Base-by-base conservation (phyloP, 1,284 basidiomycete genomes). In the Marasmius oreades region DNA sequence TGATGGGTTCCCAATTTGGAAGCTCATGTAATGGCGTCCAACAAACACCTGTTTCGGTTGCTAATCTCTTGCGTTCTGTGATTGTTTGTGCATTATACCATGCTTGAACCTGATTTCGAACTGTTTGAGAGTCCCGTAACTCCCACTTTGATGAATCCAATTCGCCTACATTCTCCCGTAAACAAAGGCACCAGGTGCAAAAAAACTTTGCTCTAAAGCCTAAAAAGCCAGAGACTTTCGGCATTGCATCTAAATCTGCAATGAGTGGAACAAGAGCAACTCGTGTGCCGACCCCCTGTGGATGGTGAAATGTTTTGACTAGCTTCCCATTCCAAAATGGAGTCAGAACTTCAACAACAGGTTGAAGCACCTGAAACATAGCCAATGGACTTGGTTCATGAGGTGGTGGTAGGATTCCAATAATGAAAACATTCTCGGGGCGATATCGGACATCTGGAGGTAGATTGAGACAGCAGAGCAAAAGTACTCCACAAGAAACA, bases 391-490 rank as follows among this genome's bases (percentile, higher is more conserved):
- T 28, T 22, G 62, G 60, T 39, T 47, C 46, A 12, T 51, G 18
- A 12, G 62, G 61, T 8, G 52, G 55, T 14, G 62, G 61, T n/a
- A 63, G 59, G 4, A 63, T 46, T 5, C 61, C 56, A 52, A 58
- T 51, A 39, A 62, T 46, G 50, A 63, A 63, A 5, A 53, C 44
- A 51, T 63, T 60, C 44, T 61, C 57, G 20, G 52, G 53, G 5
- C 42, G 26, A 22, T 54, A 56, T 4, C 53, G 31, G 14, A 60
- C 44, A n/a, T 59, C 54, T 1, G 34, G 24, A 12, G 54, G 52
- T 34, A 63, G 55, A 55, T 63, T 63, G 22, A 63, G 39, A 42
- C 60, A 63, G 44, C 46, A 56, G 5, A 62, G 50, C 5, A 61
- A 43, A 42, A 63, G 52, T 5, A 59, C 61, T 20, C 62, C 61